These are phyloP conservation scores for Globisporangium nunn DNA, from an alignment of 352 stramenopile genomes.

Conservation along the genomic window DNA sequence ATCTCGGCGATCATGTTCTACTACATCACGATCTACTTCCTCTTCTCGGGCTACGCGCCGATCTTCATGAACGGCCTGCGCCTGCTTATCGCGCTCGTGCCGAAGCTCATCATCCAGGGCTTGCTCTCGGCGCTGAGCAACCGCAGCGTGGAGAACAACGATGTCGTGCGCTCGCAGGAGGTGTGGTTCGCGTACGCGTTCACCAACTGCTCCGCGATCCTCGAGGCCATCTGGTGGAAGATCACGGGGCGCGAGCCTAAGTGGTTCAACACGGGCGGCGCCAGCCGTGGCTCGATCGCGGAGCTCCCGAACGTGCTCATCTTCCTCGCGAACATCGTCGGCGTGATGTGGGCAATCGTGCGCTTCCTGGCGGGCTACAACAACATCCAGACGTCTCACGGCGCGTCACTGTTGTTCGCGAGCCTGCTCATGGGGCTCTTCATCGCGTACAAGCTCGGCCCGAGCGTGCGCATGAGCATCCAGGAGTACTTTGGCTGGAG, in stretches of 20 bases:
- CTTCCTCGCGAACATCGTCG: constrained; percentile 66
- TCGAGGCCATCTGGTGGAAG: constrained; percentile 78
- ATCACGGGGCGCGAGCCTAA: constrained; percentile 60
- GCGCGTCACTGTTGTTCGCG: constrained; percentile 64
- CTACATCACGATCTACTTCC: constrained; percentile 84
- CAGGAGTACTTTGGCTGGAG: constrained; percentile 87
- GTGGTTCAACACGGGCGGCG: constrained; percentile 65
- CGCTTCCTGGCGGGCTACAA: constrained; percentile 77
- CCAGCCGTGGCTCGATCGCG: constrained; percentile 52
- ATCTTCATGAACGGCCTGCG: constrained; percentile 75
- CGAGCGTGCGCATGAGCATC: constrained; percentile 79
- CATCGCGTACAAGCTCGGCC: constrained; percentile 68
- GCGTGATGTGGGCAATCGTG: constrained; percentile 72
- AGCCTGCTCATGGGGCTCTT: constrained; percentile 68
- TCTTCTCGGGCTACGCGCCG: constrained; percentile 78
- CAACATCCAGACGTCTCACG: constrained; percentile 61
- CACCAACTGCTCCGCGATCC: constrained; percentile 70
- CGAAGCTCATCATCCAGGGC: constrained; percentile 71
- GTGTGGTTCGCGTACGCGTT: constrained; percentile 81
- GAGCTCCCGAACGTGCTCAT: constrained; percentile 82
- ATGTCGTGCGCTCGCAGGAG: constrained; percentile 76
- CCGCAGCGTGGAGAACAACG: constrained; percentile 70
- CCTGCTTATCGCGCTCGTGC: constrained; percentile 54
- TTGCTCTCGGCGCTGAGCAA: constrained; percentile 70
- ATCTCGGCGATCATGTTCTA: constrained; percentile 74